Conservation (phyloP, 805 yeast species). For the Candida xyloterini region DNA sequence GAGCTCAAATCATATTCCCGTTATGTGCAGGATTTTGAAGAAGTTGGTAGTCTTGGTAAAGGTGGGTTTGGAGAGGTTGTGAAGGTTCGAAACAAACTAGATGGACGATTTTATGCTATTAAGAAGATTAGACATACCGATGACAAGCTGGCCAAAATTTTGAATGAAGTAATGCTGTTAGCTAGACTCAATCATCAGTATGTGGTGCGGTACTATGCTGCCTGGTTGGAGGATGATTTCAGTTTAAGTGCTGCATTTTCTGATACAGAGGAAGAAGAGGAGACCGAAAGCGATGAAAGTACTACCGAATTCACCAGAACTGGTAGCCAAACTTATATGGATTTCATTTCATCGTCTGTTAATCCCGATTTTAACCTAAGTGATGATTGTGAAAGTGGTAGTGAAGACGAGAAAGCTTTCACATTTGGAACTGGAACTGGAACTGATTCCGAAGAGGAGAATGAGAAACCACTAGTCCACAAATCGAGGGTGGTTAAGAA, state of each 20-base stretch:
- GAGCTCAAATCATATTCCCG: slow-evolving; percentile 48
- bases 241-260: slow-evolving; percentile 16
- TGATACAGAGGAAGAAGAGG: slow-evolving; percentile 24
- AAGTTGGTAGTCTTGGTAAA: slow-evolving; percentile 82
- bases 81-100: slow-evolving; percentile 90
- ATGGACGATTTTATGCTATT: slow-evolving; percentile 92
- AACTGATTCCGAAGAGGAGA: slow-evolving; percentile 3
- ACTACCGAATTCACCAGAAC: slow-evolving; percentile 24
- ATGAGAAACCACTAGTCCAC: neutral
- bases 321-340: slow-evolving; percentile 44
- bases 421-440: slow-evolving; percentile 29
- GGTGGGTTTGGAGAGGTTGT: slow-evolving; percentile 99
- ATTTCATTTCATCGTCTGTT: slow-evolving; percentile 65
- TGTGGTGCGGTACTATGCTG: slow-evolving; percentile 94
- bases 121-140: slow-evolving; percentile 85
- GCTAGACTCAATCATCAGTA: slow-evolving; percentile 93
- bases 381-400: slow-evolving; percentile 32
- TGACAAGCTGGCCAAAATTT: slow-evolving; percentile 71
- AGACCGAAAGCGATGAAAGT: slow-evolving; percentile 33
- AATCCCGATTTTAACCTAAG: slow-evolving; percentile 51
- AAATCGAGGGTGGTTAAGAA: slow-evolving; percentile 20
- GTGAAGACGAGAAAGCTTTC: slow-evolving; percentile 21
- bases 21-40: slow-evolving; percentile 92
- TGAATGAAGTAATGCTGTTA: slow-evolving; percentile 87
- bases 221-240: slow-evolving; percentile 86